These are phyloP conservation scores for Fusarium aywerte DNA, from an alignment of 2,329 filamentous ascomycete species.

Conservation along the genomic window DNA sequence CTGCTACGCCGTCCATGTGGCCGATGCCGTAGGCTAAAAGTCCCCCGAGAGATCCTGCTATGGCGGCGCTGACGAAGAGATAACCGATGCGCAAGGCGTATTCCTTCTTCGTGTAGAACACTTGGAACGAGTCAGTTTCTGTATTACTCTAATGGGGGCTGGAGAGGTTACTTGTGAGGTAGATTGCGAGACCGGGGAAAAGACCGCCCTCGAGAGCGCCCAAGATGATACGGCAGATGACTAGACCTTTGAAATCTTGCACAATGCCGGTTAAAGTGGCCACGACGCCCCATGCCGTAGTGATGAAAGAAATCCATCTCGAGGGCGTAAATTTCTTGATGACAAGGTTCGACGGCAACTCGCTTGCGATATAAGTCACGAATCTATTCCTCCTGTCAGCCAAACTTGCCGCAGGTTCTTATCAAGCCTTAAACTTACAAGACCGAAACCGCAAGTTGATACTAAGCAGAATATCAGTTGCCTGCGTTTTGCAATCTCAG, in stretches of 20 bases:
- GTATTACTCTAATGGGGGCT: rapidly evolving
- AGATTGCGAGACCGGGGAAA: slow-evolving; percentile 53
- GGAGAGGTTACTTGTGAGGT: slow-evolving; percentile 32
- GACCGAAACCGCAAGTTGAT: slow-evolving; percentile 56
- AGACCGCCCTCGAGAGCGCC: slow-evolving; percentile 60
- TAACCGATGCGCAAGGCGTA: slow-evolving; percentile 43
- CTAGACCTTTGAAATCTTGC: slow-evolving; percentile 46
- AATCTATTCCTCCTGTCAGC: slow-evolving; percentile 27
- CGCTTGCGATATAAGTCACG: slow-evolving; percentile 53
- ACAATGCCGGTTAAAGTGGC: slow-evolving; percentile 61
- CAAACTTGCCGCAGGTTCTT: rapidly evolving
- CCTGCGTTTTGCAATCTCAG: rapidly evolving
- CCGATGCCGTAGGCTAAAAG: slow-evolving; percentile 50
- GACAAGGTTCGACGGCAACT: slow-evolving; percentile 57
- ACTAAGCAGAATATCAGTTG: slow-evolving; percentile 52
- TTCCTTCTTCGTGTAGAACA: slow-evolving; percentile 45
- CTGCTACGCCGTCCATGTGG: slow-evolving; percentile 46
- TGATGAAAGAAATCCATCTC: slow-evolving; percentile 44
- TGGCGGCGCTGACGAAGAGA: slow-evolving; percentile 43
- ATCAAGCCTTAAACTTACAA: slow-evolving; percentile 3
- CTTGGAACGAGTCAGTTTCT: not conserved
- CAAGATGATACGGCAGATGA: slow-evolving; percentile 57
- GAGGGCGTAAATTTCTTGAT: slow-evolving; percentile 54
- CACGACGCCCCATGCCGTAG: slow-evolving; percentile 56
- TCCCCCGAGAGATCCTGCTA: slow-evolving; percentile 43